These are phyloP conservation scores for Abrus precatorius DNA, from an alignment of 306 rosid species.

Conservation along the genomic window DNA sequence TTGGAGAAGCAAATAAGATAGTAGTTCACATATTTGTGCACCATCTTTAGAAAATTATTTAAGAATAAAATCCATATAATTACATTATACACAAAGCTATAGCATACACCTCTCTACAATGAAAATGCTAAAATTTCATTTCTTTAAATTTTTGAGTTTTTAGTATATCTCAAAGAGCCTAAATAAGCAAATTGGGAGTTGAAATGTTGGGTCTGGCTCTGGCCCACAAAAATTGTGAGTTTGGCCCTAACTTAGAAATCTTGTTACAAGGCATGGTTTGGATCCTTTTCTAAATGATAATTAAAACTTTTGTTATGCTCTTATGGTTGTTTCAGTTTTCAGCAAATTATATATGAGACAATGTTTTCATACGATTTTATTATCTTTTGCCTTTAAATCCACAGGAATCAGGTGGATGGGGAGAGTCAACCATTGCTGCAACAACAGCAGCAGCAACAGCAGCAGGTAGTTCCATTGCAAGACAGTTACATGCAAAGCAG, in stretches of 20 bases:
- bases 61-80: not conserved
- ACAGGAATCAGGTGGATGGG: constrained; percentile 84
- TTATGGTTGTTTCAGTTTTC: not conserved
- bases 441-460: constrained; percentile 73
- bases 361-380: constrained; percentile 6
- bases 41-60: not conserved
- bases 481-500: constrained; percentile 97
- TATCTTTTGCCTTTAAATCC: constrained; percentile 39
- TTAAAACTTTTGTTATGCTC: not conserved
- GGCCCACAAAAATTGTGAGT: not conserved
- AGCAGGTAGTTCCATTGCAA: constrained; percentile 87
- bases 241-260: not conserved
- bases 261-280: not conserved
- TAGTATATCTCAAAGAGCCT: not conserved
- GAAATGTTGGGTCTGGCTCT: not conserved
- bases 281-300: not conserved
- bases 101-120: not conserved
- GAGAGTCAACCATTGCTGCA: constrained; percentile 88
- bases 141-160: not conserved
- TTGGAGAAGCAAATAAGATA: not conserved
- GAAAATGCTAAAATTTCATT: constrained; percentile 9
- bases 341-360: not conserved
- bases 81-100: not conserved
- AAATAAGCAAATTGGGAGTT: not conserved
- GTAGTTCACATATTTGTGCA: not conserved